Evolutionary conservation across 2,329 filamentous ascomycete species (phyloP), one percentile per base, ranked within the genome.

Genomic region (Penicillium sp.): DNA sequence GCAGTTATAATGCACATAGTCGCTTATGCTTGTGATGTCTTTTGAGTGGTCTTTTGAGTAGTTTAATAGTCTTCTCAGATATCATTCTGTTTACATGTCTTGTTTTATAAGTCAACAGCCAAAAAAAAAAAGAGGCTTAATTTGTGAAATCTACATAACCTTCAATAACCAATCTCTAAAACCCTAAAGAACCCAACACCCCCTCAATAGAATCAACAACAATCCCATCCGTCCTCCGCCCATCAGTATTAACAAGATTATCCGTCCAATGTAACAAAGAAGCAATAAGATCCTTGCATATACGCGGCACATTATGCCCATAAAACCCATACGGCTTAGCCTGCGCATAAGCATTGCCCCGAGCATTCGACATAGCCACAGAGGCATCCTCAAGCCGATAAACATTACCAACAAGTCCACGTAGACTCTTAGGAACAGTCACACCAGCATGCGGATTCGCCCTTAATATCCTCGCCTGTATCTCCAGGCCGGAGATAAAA

Each of bases 361-460:
- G 31, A 3, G 47, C 26, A 19, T 30, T 14, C 19, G 33, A 40
- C 53, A 51, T 55, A 33, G 19, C 33, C 19, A 55, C 12, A 12
- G 47, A 50, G 12, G 47, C 47, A 26, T 14, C 16, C 35, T 19
- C 40, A 6, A 55, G 9, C 9, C 37, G 28, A 42, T 49, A 5
- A 16, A 42, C 37, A 10, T 2, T 11, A 9, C n/a, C 1, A 47
- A 55, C 35, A 59, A 64, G 54, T 38, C 25, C 40, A 43, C 28
- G 7, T 55, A 61, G 8, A 49, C 49, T 33, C 47, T 42, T 22
- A 58, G 58, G 25, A 47, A 59, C 31, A 55, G 42, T n/a, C 52
- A 55, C 45, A 48, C 48, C 9, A 55, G 56, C 54, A 25, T 59
- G 61, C 50, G 30, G 37, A n/a, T 48, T 8, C 1, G 12, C 17